Conservation (phyloP, 1,284 basidiomycete genomes). For the Pseudozyma tsukubaensis region DNA sequence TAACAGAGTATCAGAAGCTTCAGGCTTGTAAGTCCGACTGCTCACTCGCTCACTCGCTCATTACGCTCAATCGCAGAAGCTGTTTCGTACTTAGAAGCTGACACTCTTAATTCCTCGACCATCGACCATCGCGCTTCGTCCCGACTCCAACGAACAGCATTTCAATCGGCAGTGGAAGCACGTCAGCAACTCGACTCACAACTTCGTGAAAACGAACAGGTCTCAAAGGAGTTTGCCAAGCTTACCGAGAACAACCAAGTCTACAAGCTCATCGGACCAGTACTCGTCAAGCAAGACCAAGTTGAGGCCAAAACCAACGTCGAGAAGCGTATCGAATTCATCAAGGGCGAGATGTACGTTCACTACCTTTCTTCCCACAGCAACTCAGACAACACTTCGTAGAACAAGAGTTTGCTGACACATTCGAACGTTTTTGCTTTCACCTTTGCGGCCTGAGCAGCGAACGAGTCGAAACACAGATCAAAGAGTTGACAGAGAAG, state of each 20-base stretch:
- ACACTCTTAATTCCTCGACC: not conserved
- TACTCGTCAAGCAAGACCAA: slow-evolving; percentile 89
- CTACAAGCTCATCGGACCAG: slow-evolving; percentile 92
- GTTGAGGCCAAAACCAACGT: slow-evolving; percentile 89
- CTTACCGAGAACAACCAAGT: slow-evolving; percentile 83
- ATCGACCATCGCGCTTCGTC: not conserved
- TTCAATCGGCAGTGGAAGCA: slow-evolving; percentile 57
- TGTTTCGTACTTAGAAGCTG: too few species aligned
- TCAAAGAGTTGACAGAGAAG: slow-evolving; percentile 52
- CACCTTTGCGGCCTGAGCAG: slow-evolving; percentile 15
- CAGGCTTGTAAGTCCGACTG: slow-evolving; percentile 33
- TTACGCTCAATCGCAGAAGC: not conserved
- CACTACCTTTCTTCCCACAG: not conserved
- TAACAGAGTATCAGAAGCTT: slow-evolving; percentile 51
- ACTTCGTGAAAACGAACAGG: slow-evolving; percentile 88
- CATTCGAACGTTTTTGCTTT: too few species aligned
- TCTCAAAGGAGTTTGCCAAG: slow-evolving; percentile 89
- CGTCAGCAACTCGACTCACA: slow-evolving; percentile 73
- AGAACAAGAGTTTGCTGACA: not conserved
- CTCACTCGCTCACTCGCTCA: not conserved
- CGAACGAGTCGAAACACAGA: slow-evolving; percentile 50
- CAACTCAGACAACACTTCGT: too few species aligned
- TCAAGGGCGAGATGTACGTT: slow-evolving; percentile 85
- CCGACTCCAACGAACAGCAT: slow-evolving; percentile 17
- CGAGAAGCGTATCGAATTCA: slow-evolving; percentile 90